Base-by-base conservation (phyloP, 2,329 filamentous ascomycete species). In the Bisporella sp. region DNA sequence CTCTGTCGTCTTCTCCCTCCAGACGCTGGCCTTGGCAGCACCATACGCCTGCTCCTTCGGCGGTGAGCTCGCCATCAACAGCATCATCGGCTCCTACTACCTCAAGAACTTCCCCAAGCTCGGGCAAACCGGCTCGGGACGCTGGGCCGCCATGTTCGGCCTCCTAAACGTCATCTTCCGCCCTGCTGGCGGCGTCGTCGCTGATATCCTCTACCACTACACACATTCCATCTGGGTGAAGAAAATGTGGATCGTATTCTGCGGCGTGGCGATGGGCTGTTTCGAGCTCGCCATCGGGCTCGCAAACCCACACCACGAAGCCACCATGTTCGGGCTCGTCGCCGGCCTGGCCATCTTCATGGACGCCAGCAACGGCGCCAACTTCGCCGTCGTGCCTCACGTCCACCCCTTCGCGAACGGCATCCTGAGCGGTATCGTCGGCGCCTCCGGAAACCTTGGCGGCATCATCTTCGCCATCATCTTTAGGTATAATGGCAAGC, bases 371-470 rank as follows among this genome's bases (percentile, higher is more conserved):
- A 96, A 96, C 64, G 91, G 91, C 0, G 83, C 88, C 40, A 93
- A 88, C 70, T 96, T 93, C 68, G 81, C 88, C 0, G 76, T 96
- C 5, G 85, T 96, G 29, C 89, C 90, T 4, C 91, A 96, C 64
- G 85, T 95, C 1, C 86, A 91, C 48, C 67, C 88, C 1, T 78
- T 77, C 54, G 87, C 89, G 53, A 96, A 95, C 67, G 90, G 89
- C 67, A 71, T 61, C 30, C 77, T 96, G 5, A 87, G 85, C 1
- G 90, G 90, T 9, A 72, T 87, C 35, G 85, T 89, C 0, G 91
- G 91, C 7, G 89, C 86, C 0, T 75, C 79, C 6, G 90, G 91
- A 1, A 96, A 96, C 62, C 68, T 96, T 7, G 91, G 91, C 4
- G 91, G 91, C 9, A 81, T 96, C 47, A 67, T 95, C 45, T 95